A percentile compares a stretch with the other conserved stretches of the same genome.
These are phyloP conservation scores for Yarrowia sp. DNA, from an alignment of 805 yeast genomes.

Conservation along the genomic window DNA sequence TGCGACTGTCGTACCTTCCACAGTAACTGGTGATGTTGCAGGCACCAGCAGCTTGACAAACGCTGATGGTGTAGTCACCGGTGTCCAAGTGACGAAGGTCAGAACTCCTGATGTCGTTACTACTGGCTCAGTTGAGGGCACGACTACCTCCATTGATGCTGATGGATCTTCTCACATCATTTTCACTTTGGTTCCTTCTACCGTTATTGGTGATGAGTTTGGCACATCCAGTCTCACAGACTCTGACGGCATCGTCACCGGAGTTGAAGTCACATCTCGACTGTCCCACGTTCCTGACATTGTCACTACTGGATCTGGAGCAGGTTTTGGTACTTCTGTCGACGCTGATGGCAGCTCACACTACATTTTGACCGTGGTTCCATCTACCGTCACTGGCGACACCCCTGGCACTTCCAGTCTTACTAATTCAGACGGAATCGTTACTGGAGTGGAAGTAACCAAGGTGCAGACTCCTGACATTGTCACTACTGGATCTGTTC, in stretches of 20 bases:
- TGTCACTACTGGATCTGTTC: constrained; percentile 2
- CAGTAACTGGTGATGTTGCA: too few species aligned
- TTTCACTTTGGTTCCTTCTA: neutral
- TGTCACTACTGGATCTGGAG: neutral
- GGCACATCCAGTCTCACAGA: neutral
- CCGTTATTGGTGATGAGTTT: neutral
- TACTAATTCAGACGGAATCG: neutral
- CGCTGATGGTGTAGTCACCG: too few species aligned
- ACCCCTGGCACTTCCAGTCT: neutral
- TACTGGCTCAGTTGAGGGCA: neutral
- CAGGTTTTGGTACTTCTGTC: neutral
- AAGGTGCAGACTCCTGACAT: neutral
- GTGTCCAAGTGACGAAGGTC: too few species aligned
- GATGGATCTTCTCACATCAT: neutral
- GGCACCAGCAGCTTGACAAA: too few species aligned
- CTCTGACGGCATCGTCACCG: neutral
- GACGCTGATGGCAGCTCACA: neutral
- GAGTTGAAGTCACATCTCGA: neutral
- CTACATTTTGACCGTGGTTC: neutral
- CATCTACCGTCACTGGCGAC: neutral
- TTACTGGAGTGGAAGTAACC: neutral
- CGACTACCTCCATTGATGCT: neutral
- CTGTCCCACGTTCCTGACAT: neutral
- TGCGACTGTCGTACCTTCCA: too few species aligned
- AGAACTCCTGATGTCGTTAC: neutral